Evolutionary conservation across 495 filamentous ascomycete genomes (phyloP).

Genomic region (Daldinia bambusicola): DNA sequence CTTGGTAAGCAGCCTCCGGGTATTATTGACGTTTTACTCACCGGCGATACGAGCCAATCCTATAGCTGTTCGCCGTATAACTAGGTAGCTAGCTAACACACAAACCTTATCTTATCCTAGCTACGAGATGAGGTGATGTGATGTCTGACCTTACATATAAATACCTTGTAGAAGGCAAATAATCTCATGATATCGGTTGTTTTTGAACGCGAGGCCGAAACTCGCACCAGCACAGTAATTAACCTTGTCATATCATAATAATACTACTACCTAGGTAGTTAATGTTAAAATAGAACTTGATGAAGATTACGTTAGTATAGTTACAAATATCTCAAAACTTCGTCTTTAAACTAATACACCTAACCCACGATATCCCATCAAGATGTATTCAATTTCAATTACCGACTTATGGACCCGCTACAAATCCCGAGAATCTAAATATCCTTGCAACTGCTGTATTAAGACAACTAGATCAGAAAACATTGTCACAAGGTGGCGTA

Average conservation of each 20-base stretch:
- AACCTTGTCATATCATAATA: not conserved
- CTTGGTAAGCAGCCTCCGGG: slow-evolving; percentile 33
- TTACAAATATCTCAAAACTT: not conserved
- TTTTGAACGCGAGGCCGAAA: slow-evolving; percentile 20
- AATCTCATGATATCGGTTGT: not conserved
- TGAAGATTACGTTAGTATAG: not conserved
- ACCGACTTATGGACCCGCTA: not conserved
- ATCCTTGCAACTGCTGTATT: too few species aligned
- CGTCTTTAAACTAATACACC: not conserved
- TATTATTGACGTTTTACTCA: slow-evolving; percentile 15
- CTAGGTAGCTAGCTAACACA: too few species aligned
- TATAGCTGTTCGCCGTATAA: not conserved
- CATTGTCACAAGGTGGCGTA: too few species aligned
- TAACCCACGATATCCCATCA: too few species aligned
- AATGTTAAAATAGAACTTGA: not conserved
- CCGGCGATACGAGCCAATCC: slow-evolving; percentile 18
- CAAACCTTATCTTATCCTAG: not conserved
- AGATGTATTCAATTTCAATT: too few species aligned
- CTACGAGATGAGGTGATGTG: not conserved
- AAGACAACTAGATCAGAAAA: too few species aligned
- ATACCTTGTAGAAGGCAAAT: not conserved
- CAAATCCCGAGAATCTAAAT: not conserved
- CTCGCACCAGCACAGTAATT: slow-evolving; percentile 20
- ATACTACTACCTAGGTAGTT: not conserved
- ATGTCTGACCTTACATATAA: not conserved